A percentile compares a stretch with the other conserved stretches of the same genome.
Conservation (phyloP, 345 rosid genomes). For the Sonneratia alba region DNA sequence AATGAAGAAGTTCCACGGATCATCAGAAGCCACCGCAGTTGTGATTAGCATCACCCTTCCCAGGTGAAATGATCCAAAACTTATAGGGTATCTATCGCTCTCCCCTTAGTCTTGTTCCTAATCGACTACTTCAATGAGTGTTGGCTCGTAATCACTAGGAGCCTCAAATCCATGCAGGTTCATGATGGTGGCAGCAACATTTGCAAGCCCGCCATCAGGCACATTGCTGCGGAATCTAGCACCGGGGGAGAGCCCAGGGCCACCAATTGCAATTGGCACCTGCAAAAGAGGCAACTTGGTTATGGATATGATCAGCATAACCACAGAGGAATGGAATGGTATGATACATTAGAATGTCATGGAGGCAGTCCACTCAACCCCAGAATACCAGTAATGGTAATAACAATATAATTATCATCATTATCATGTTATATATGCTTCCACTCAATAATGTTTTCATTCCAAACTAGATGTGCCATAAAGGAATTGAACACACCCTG, state of each 20-base stretch:
- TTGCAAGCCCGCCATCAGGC: constrained; percentile 66
- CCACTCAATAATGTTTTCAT: not conserved
- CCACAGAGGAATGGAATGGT: not conserved
- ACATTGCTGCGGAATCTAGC: constrained; percentile 65
- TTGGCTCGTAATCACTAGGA: constrained; percentile 73
- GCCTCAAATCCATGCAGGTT: constrained; percentile 88
- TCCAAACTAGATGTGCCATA: not conserved
- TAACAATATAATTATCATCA: too few species aligned
- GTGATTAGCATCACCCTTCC: not conserved
- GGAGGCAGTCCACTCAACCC: not conserved
- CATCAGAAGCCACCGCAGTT: not conserved
- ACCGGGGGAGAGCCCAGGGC: constrained; percentile 61
- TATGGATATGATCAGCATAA: not conserved
- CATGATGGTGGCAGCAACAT: constrained; percentile 93
- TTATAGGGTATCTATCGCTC: not conserved
- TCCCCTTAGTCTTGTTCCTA: not conserved
- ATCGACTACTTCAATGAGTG: constrained; percentile 68
- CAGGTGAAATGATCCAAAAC: not conserved
- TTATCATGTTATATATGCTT: not conserved
- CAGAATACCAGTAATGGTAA: not conserved
- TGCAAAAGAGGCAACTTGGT: constrained; percentile 8
- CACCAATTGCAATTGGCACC: constrained; percentile 96
- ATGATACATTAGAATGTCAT: not conserved
- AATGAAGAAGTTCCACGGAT: not conserved
- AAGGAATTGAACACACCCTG: not conserved